Conservation (phyloP, 306 rosid genomes). For the Abrus pulchellus region DNA sequence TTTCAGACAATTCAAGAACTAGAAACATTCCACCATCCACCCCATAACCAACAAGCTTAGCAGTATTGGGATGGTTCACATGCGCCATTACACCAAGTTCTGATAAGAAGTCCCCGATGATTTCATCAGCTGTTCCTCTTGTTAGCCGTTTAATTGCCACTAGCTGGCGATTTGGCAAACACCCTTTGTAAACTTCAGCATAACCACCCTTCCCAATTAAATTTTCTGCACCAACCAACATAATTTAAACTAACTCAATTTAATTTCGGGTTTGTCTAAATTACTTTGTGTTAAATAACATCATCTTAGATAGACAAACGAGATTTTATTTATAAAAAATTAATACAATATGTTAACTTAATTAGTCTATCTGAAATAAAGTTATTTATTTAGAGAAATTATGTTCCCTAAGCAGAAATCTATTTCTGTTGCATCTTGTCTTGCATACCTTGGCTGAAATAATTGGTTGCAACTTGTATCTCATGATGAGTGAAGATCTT, state of each 20-base stretch:
- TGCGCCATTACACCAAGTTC: constrained; percentile 97
- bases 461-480: constrained; percentile 75
- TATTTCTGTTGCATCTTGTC: neutral
- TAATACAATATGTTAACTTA: too few relatives aligned
- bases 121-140: constrained; percentile 83
- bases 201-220: constrained; percentile 97
- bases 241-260: neutral
- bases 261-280: too few relatives aligned
- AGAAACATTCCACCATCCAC: constrained; percentile 95
- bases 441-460: constrained; percentile 74
- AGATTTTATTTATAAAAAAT: too few relatives aligned
- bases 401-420: constrained; percentile 10
- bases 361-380: too few relatives aligned
- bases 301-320: too few relatives aligned
- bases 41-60: constrained; percentile 91
- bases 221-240: constrained; percentile 69
- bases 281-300: too few relatives aligned
- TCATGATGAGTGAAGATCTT: constrained; percentile 77
- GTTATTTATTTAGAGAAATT: too few relatives aligned
- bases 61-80: constrained; percentile 87
- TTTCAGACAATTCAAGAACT: constrained; percentile 83
- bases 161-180: constrained; percentile 69
- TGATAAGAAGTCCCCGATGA: constrained; percentile 75
- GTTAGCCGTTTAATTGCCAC: constrained; percentile 86
- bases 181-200: constrained; percentile 92